These are phyloP conservation scores for Cladophialophora yegresii DNA, from an alignment of 2,329 filamentous ascomycete species.

Conservation along the genomic window DNA sequence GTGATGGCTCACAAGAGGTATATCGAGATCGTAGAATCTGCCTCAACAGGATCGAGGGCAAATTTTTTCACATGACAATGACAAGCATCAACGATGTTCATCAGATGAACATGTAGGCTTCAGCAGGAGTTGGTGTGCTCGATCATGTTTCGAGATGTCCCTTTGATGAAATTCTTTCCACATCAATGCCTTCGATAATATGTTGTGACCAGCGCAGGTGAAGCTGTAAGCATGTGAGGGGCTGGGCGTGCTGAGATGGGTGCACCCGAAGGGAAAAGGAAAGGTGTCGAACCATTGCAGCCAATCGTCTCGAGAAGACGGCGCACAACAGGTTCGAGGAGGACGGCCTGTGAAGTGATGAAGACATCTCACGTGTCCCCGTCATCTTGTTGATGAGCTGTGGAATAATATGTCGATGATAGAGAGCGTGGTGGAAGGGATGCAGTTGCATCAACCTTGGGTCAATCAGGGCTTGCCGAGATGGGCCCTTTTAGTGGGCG, in stretches of 20 bases:
- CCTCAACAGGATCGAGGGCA: background rate
- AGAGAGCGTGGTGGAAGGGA: constrained; percentile 6
- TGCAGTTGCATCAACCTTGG: constrained; percentile 23
- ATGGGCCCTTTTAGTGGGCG: constrained; percentile 27
- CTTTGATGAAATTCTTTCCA: constrained; percentile 18
- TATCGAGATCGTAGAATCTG: background rate
- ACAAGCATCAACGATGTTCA: constrained; percentile 3
- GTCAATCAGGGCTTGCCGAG: constrained; percentile 20
- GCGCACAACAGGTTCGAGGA: constrained; percentile 1
- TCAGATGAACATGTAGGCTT: background rate
- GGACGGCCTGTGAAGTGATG: constrained; percentile 1
- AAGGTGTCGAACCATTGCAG: constrained; percentile 7
- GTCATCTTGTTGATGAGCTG: constrained; percentile 13
- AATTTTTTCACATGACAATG: constrained; percentile 17
- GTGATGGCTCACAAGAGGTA: background rate
- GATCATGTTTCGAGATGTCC: constrained; percentile 9
- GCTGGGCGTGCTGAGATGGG: constrained; percentile 13
- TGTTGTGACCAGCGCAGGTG: constrained; percentile 30
- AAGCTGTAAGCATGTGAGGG: constrained; percentile 21
- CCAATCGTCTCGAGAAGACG: constrained; percentile 13
- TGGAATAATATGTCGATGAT: constrained; percentile 7
- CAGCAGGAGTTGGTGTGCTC: background rate
- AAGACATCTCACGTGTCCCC: background rate
- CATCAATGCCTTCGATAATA: constrained; percentile 2
- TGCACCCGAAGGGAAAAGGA: constrained; percentile 13